Percentiles rank a stretch among this genome's conserved stretches.
Evolutionary conservation across 2,329 filamentous ascomycete species (phyloP).

Genomic region (Fusarium citri): DNA sequence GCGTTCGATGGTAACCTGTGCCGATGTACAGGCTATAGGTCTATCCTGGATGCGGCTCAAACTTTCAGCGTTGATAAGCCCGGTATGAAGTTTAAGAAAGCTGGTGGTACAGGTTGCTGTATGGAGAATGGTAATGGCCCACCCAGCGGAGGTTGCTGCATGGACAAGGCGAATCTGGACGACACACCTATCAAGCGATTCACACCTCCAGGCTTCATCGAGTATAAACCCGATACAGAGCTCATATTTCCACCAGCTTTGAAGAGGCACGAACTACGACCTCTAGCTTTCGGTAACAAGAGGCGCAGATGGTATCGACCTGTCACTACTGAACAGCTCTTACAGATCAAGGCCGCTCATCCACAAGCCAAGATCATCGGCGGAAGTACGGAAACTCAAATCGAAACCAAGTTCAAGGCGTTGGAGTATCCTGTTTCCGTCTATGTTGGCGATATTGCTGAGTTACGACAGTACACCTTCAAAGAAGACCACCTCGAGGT

Average conservation of each 20-base stretch:
- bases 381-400: constrained; percentile 96
- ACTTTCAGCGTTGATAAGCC: constrained; percentile 76
- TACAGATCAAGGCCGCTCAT: constrained; percentile 89
- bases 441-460: constrained; percentile 91
- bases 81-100: constrained; percentile 57
- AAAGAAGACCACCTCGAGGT: constrained; percentile 87
- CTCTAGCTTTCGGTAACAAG: constrained; percentile 93
- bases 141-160: constrained; percentile 71
- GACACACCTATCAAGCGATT: constrained; percentile 74
- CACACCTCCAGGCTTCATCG: constrained; percentile 89
- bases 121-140: constrained; percentile 70
- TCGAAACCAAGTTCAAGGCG: constrained; percentile 98
- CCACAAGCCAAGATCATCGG: constrained; percentile 94
- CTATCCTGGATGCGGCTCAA: constrained; percentile 93
- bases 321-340: constrained; percentile 84
- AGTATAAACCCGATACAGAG: constrained; percentile 93
- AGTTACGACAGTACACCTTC: constrained; percentile 84
- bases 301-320: constrained; percentile 93
- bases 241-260: constrained; percentile 92
- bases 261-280: constrained; percentile 83
- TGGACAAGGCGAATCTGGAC: constrained; percentile 64
- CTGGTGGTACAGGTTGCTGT: constrained; percentile 71
- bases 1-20: constrained; percentile 98
- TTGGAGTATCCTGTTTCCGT: constrained; percentile 91
- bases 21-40: constrained; percentile 93